Base-by-base conservation (phyloP, 805 yeast genomes). In the Lachancea fermentati region DNA sequence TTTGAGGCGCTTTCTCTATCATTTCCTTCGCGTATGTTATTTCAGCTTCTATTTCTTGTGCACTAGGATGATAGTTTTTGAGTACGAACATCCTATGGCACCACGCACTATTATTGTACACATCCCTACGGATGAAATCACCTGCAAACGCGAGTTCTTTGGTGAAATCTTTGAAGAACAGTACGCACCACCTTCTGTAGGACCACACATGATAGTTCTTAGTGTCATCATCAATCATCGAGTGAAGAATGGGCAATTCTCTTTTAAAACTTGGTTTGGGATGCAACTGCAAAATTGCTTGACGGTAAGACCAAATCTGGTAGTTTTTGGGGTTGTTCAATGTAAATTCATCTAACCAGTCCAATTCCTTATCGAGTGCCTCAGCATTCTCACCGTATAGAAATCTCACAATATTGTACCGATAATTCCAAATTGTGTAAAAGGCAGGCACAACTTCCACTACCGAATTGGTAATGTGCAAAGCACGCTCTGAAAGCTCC, bases 161-260 rank as follows among this genome's bases (percentile, higher is more conserved):
- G 0, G 55, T 52, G 50, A 64, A 79, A 30, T 77, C 66, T 1
- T 67, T 57, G 47, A 81, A 81, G 49, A 67, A 68, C 28, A 71
- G 67, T 7, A 83, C 81, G 16, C 85, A 63, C 97, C 97, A 89
- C 51, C 84, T 83, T 38, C 91, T 66, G 52, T 88, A 86, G 1
- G 96, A 76, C 97, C 98, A 93, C 4, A 89, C 96, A 54, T 93
- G 98, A 61, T 93, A 94, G 65, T 93, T 93, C 57, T 93, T 93
- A 4, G 81, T 59, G 55, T 93, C 98, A 36, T 78, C 82, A 9
- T 73, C 76, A 4, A 93, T 62, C 83, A 91, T 83, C 34, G 72
- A 63, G 30, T 72, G 72, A 31, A 84, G 66, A 16, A 87, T 70
- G 2, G 85, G 81, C 37, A 70, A 69, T 56, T 93, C 97, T 28